Conservation (phyloP, 495 filamentous ascomycete species). For the Aspergillus kassunensis region DNA sequence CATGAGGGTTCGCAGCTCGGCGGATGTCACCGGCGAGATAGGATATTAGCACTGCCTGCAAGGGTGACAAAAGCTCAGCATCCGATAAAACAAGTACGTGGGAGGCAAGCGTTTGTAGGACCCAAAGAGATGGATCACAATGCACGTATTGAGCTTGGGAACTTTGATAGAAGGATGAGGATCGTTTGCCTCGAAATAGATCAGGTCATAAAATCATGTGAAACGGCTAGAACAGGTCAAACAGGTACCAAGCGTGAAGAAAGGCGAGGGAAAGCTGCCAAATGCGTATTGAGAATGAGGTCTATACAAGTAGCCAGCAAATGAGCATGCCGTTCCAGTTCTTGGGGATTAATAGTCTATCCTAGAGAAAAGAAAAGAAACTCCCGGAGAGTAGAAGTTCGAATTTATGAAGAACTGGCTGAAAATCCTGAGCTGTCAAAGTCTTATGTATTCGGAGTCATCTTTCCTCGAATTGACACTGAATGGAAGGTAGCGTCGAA, state of each 20-base stretch:
- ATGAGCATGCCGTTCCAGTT: neutral
- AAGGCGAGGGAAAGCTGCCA: neutral
- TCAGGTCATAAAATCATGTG: neutral
- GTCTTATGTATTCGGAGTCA: slow-evolving; percentile 15
- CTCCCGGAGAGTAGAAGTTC: neutral
- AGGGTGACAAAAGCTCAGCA: slow-evolving; percentile 7
- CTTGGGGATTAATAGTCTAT: slow-evolving; percentile 8
- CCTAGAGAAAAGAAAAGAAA: slow-evolving; percentile 6
- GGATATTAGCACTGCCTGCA: slow-evolving; percentile 12
- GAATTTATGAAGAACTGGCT: slow-evolving; percentile 17
- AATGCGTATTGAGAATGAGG: slow-evolving; percentile 2
- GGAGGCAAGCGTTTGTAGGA: neutral
- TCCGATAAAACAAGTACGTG: neutral
- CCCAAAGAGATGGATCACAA: neutral
- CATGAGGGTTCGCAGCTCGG: slow-evolving; percentile 23
- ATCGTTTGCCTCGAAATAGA: slow-evolving; percentile 3
- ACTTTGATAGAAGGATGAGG: neutral
- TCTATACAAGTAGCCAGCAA: slow-evolving; percentile 19
- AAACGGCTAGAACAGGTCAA: neutral
- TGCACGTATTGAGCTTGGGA: neutral
- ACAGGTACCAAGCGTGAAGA: slow-evolving; percentile 1
- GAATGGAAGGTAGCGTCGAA: slow-evolving; percentile 15
- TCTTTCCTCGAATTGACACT: slow-evolving; percentile 13
- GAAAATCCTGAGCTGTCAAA: slow-evolving; percentile 21
- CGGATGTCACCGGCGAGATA: slow-evolving; percentile 16